phyloP scores from a whole-genome alignment of 106 monocot genomes.

The Hemerocallis citrina region DNA sequence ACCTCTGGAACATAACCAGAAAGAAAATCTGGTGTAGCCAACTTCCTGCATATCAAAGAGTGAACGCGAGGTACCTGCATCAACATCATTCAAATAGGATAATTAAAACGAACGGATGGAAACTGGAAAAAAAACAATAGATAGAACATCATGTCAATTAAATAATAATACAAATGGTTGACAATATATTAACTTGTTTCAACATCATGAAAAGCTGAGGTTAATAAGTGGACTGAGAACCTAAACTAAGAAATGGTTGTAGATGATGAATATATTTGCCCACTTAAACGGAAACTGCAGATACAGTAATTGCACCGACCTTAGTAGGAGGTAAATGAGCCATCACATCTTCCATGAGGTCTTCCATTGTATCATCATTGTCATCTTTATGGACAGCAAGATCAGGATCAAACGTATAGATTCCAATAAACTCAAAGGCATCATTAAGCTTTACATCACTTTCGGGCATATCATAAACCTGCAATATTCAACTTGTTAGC shows the following conservation, averaged over 20 bases:
- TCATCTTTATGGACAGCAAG: slow-evolving; percentile 34
- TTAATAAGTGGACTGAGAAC: too few relatives aligned
- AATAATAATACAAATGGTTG: too few relatives aligned
- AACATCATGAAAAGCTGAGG: too few relatives aligned
- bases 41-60: slow-evolving; percentile 59
- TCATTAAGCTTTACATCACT: slow-evolving; percentile 82
- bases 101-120: neutral
- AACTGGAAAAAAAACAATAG: neutral
- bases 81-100: neutral
- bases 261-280: too few relatives aligned
- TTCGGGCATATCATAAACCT: slow-evolving; percentile 83
- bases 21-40: slow-evolving; percentile 57
- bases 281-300: too few relatives aligned
- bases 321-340: slow-evolving; percentile 75
- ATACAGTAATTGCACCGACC: slow-evolving; percentile 30
- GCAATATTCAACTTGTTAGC: slow-evolving; percentile 11
- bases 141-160: neutral
- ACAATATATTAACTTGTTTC: too few relatives aligned
- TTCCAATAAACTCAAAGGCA: slow-evolving; percentile 83
- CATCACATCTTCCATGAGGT: slow-evolving; percentile 69
- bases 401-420: slow-evolving; percentile 90
- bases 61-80: slow-evolving; percentile 88
- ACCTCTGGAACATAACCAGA: slow-evolving; percentile 43
- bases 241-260: too few relatives aligned
- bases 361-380: slow-evolving; percentile 44